Evolutionary conservation across 768 basidiomycete genomes (phyloP).

Genomic region (Amyloporia xantha): DNA sequence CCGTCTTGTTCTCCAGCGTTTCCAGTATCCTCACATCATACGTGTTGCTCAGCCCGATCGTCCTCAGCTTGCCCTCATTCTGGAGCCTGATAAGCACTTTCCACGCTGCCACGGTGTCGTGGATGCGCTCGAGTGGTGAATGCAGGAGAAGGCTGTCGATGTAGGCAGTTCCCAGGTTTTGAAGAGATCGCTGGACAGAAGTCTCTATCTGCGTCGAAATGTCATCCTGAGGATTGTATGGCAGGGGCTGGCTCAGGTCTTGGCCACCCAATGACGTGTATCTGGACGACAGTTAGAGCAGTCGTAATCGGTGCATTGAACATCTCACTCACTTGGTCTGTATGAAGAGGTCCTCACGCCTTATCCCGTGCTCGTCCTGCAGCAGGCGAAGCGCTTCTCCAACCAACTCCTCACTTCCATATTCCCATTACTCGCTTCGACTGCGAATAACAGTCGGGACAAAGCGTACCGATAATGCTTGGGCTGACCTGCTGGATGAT

Average conservation of each 20-base stretch:
- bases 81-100: constrained; percentile 51
- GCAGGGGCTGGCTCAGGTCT: constrained; percentile 60
- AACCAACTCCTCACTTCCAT: constrained; percentile 67
- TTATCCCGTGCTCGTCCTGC: constrained; percentile 48
- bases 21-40: constrained; percentile 56
- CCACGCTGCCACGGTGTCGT: constrained; percentile 68
- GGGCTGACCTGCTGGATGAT: constrained; percentile 50
- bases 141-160: constrained; percentile 79
- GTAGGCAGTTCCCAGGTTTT: constrained; percentile 64
- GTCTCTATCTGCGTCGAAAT: constrained; percentile 53
- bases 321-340: constrained; percentile 70
- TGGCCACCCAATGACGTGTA: constrained; percentile 74
- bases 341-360: constrained; percentile 65
- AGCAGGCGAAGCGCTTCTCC: constrained; percentile 63
- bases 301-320: neutral
- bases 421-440: too few relatives aligned
- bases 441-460: too few relatives aligned
- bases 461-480: constrained; percentile 61
- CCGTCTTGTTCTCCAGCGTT: constrained; percentile 44
- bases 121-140: constrained; percentile 54
- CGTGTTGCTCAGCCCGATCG: constrained; percentile 73
- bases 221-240: constrained; percentile 54
- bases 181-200: constrained; percentile 59
- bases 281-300: constrained; percentile 30
- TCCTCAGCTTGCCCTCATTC: constrained; percentile 53